These are phyloP conservation scores for Hypholoma fasciculare DNA, from an alignment of 768 basidiomycete genomes.

Conservation along the genomic window DNA sequence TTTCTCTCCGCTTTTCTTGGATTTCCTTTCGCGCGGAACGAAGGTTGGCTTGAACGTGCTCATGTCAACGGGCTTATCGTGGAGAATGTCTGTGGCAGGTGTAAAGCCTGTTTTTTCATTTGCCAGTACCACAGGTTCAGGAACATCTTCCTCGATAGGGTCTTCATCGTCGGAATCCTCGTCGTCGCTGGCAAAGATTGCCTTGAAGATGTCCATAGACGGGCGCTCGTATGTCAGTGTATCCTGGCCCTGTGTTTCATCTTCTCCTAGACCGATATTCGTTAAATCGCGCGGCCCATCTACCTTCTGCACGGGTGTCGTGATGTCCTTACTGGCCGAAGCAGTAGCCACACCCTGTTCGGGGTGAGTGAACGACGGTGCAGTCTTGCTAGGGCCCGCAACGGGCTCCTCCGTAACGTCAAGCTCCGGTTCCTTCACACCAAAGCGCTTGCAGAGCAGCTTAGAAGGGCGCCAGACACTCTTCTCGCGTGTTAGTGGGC, in stretches of 20 bases:
- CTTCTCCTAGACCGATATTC: conserved; percentile 90
- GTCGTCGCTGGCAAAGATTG: conserved; percentile 95
- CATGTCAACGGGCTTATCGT: conserved; percentile 45
- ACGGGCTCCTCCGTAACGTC: conserved; percentile 37
- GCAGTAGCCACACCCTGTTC: conserved; percentile 18
- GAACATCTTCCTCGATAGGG: conserved; percentile 27
- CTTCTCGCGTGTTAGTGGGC: conserved; percentile 77
- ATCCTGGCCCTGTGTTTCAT: conserved; percentile 86
- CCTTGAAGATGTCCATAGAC: conserved; percentile 92
- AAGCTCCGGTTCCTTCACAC: conserved; percentile 73
- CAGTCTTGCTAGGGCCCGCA: conserved; percentile 15
- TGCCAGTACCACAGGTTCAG: conserved; percentile 12
- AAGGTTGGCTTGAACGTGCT: conserved; percentile 90
- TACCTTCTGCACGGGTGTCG: conserved; percentile 12
- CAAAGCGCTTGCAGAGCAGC: conserved; percentile 91
- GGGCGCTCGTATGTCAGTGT: conserved; percentile 89
- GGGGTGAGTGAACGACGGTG: conserved; percentile 21
- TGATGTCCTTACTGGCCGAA: conserved; percentile 10
- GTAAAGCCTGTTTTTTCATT: conserved; percentile 14
- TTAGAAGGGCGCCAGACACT: conserved; percentile 79
- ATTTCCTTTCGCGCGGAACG: conserved; percentile 59
- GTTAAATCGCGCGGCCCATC: conserved; percentile 58
- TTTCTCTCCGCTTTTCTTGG: conserved; percentile 52
- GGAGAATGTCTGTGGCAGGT: conserved; percentile 15
- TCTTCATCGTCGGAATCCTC: conserved; percentile 80